Evolutionary conservation across 257 asterid species (phyloP).

Genomic region (Prunella vulgaris): DNA sequence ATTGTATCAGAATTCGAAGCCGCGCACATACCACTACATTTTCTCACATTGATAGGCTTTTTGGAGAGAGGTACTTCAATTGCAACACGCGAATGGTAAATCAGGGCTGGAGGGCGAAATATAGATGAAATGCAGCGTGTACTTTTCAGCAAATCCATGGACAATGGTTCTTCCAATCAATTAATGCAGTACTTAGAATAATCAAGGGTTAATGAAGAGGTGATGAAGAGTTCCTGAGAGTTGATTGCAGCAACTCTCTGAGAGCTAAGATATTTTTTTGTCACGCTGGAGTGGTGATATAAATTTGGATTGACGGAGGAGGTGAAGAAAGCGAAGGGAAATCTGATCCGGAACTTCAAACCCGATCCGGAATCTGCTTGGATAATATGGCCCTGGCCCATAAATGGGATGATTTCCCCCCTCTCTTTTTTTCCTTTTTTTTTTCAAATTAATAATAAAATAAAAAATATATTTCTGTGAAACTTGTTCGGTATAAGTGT

Average conservation of each 20-base stretch:
- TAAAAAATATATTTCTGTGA: no score
- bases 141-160: conserved; percentile 58
- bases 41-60: conserved; percentile 24
- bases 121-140: conserved; percentile 53
- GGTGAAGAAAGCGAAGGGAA: neutral
- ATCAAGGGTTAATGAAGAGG: conserved; percentile 11
- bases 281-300: neutral
- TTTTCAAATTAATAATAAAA: no score
- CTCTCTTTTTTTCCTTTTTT: no score
- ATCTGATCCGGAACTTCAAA: conserved; percentile 14
- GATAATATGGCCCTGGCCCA: neutral
- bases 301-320: conserved; percentile 26
- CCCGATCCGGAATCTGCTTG: conserved; percentile 6
- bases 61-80: conserved; percentile 22
- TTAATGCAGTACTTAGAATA: conserved; percentile 15
- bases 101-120: conserved; percentile 39
- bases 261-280: conserved; percentile 23
- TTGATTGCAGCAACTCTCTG: conserved; percentile 8
- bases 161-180: neutral
- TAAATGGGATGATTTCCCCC: neutral
- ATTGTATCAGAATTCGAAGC: conserved; percentile 64
- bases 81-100: conserved; percentile 33
- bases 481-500: no score
- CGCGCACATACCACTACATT: conserved; percentile 35
- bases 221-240: neutral